Evolutionary conservation across 495 filamentous ascomycete species (phyloP).

Genomic region (Ramalina intermedia): DNA sequence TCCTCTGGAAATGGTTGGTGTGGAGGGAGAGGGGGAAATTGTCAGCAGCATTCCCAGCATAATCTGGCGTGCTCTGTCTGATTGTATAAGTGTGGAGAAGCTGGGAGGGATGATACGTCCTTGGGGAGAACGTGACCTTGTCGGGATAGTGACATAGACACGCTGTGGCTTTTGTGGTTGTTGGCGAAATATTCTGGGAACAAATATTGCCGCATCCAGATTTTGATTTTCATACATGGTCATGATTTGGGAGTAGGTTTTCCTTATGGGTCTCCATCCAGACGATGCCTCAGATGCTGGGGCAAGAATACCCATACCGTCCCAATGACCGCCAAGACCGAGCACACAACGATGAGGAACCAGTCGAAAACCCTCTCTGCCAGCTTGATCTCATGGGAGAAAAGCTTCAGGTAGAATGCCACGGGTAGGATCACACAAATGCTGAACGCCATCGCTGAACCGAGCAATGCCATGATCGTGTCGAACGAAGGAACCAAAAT

Average conservation of each 20-base stretch:
- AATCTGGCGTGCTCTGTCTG: no score
- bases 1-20: no score
- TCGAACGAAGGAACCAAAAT: slow-evolving; percentile 84
- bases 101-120: no score
- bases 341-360: slow-evolving; percentile 53
- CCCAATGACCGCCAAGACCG: slow-evolving; percentile 55
- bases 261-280: neutral
- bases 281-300: slow-evolving; percentile 25
- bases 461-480: slow-evolving; percentile 86
- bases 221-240: no score
- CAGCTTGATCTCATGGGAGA: slow-evolving; percentile 57
- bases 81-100: no score
- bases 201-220: no score
- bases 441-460: slow-evolving; percentile 78
- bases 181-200: no score
- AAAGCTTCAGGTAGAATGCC: slow-evolving; percentile 86
- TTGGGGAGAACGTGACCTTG: no score
- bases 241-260: neutral
- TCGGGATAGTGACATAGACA: no score
- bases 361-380: slow-evolving; percentile 53
- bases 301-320: slow-evolving; percentile 85
- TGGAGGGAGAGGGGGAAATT: no score
- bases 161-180: no score
- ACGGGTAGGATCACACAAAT: slow-evolving; percentile 87
- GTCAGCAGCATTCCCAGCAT: no score